Evolutionary conservation across 352 stramenopile genomes (phyloP).

Genomic region (Blastocystis sp.): DNA sequence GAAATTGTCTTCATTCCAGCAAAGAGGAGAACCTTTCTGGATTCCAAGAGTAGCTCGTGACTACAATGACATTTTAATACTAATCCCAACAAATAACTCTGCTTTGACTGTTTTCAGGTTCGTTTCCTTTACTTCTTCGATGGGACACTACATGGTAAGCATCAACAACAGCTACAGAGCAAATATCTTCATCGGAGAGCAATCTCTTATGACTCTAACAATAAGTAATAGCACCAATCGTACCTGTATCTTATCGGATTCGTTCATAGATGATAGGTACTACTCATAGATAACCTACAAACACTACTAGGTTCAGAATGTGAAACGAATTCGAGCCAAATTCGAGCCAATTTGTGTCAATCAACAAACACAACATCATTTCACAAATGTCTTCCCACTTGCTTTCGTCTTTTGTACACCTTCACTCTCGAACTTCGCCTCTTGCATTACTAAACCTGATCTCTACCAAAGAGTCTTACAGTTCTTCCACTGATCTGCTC

Average conservation of each 20-base stretch:
- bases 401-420: slow-evolving; percentile 14
- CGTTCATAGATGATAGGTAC: neutral
- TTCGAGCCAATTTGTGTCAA: neutral
- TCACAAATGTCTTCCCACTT: slow-evolving; percentile 46
- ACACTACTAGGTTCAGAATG: neutral
- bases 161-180: neutral
- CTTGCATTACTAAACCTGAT: slow-evolving; percentile 13
- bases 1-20: neutral
- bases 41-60: neutral
- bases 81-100: neutral
- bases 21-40: neutral
- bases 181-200: neutral
- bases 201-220: neutral
- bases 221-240: neutral
- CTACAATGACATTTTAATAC: neutral
- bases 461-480: neutral
- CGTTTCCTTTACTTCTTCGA: neutral
- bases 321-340: neutral
- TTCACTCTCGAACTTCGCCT: slow-evolving; percentile 5
- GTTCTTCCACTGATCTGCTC: slow-evolving; percentile 40
- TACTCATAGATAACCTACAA: neutral
- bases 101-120: neutral
- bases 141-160: neutral
- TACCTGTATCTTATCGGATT: neutral
- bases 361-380: neutral